Percentiles rank a stretch among this genome's conserved stretches.
These are phyloP conservation scores for Trebouxiophyceae sp. DNA, from an alignment of 163 green algal species.

Conservation along the genomic window DNA sequence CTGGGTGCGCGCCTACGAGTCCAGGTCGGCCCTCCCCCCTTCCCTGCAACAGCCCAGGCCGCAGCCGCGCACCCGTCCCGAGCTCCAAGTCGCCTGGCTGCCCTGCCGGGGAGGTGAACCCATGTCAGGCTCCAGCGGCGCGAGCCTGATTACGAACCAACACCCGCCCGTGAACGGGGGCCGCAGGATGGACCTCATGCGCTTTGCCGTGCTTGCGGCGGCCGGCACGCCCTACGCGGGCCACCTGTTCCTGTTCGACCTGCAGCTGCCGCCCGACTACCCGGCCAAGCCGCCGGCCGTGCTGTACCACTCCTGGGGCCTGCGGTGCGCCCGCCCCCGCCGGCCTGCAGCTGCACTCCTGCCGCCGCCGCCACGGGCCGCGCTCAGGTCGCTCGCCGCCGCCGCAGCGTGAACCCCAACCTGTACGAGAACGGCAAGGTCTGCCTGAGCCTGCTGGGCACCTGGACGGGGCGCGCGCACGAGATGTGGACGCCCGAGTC, in stretches of 20 bases:
- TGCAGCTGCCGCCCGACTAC: slow-evolving; percentile 33
- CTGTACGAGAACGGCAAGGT: slow-evolving; percentile 76
- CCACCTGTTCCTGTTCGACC: slow-evolving; percentile 49
- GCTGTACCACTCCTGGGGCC: slow-evolving; percentile 34
- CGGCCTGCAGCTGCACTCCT: background rate
- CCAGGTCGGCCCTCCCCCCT: too few species aligned
- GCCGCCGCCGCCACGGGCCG: background rate
- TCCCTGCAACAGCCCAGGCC: too few species aligned
- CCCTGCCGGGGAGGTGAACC: too few species aligned
- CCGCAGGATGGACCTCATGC: slow-evolving; percentile 35
- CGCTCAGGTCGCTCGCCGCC: background rate
- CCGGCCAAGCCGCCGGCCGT: slow-evolving; percentile 26
- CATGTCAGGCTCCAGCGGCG: too few species aligned
- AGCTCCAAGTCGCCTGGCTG: too few species aligned
- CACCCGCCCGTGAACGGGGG: too few species aligned
- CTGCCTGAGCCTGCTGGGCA: slow-evolving; percentile 80
- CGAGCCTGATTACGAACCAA: too few species aligned
- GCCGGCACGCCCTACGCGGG: slow-evolving; percentile 46
- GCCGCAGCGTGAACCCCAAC: slow-evolving; percentile 2
- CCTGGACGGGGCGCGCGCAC: slow-evolving; percentile 72
- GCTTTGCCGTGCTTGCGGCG: slow-evolving; percentile 36
- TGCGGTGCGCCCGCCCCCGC: slow-evolving; percentile 12
- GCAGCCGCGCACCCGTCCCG: too few species aligned
- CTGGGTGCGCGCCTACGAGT: too few species aligned
- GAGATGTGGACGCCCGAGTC: too few species aligned